These are phyloP conservation scores for Pseudogymnoascus sp. DNA, from an alignment of 2,329 filamentous ascomycete genomes.

Conservation along the genomic window DNA sequence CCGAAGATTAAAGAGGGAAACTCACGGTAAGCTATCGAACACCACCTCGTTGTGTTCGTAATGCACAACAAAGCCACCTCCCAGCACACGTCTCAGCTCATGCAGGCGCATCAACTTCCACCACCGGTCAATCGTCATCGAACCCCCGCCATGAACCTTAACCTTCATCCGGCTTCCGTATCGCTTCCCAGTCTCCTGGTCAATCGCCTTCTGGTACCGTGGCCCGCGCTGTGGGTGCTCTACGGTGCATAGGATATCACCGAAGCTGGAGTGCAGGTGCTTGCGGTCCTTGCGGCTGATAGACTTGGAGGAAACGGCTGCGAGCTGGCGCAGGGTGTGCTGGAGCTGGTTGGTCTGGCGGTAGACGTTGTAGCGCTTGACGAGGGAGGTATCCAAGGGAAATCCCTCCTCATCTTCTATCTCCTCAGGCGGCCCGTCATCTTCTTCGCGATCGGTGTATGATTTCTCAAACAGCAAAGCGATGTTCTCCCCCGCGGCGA, in stretches of 20 bases:
- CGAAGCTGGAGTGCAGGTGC: constrained; percentile 58
- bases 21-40: constrained; percentile 49
- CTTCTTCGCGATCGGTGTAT: constrained; percentile 39
- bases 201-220: constrained; percentile 57
- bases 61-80: constrained; percentile 56
- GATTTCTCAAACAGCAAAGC: constrained; percentile 65
- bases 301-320: constrained; percentile 53
- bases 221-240: constrained; percentile 62
- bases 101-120: constrained; percentile 65
- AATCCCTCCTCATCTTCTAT: constrained; percentile 32
- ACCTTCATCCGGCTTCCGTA: constrained; percentile 59
- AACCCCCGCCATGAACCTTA: constrained; percentile 51
- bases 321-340: constrained; percentile 52
- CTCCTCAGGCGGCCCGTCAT: constrained; percentile 37
- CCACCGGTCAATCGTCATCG: constrained; percentile 64
- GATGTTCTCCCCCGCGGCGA: constrained; percentile 67
- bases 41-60: constrained; percentile 57
- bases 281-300: constrained; percentile 63
- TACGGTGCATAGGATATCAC: constrained; percentile 59
- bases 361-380: constrained; percentile 64
- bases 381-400: constrained; percentile 35
- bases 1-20: constrained; percentile 9
- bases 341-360: constrained; percentile 56
- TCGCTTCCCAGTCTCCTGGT: constrained; percentile 51
- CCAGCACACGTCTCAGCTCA: constrained; percentile 53